Conservation (phyloP, 208 protist species). For the Trypanosoma lewisi region DNA sequence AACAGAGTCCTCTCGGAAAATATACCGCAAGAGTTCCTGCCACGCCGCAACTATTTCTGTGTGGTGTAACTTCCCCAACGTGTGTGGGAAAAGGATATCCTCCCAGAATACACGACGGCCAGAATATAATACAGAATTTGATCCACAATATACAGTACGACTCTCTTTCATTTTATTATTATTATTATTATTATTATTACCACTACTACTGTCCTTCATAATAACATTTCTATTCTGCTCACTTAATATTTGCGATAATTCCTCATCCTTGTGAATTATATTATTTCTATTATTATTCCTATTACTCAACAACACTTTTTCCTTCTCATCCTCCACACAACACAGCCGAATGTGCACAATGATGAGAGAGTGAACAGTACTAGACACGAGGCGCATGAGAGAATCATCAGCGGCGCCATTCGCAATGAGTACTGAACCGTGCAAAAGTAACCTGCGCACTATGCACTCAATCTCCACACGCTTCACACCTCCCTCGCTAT, state of each 20-base stretch:
- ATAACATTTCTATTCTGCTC: not conserved
- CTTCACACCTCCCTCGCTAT: no score
- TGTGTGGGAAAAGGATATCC: constrained; percentile 7
- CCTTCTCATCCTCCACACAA: not conserved
- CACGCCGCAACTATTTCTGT: constrained; percentile 4
- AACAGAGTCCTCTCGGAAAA: constrained; percentile 9
- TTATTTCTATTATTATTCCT: no score
- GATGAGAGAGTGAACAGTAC: constrained; percentile 14
- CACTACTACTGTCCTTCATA: not conserved
- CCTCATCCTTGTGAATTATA: no score
- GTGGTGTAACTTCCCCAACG: not conserved
- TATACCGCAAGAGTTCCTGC: constrained; percentile 11
- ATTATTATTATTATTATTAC: not conserved
- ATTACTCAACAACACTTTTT: not conserved
- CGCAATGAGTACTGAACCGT: constrained; percentile 1
- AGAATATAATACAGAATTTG: not conserved
- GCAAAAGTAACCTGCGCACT: constrained; percentile 14
- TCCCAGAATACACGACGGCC: constrained; percentile 3
- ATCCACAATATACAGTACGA: not conserved
- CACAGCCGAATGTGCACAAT: constrained; percentile 4
- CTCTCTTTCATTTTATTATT: not conserved
- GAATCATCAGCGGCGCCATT: not conserved
- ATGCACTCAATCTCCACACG: not conserved
- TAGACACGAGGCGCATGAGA: not conserved
- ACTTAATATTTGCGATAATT: not conserved